Percentiles rank a stretch among this genome's conserved stretches.
phyloP scores from a whole-genome alignment of 371 early-diverging fungal genomes.

The Mortierella sp. region DNA sequence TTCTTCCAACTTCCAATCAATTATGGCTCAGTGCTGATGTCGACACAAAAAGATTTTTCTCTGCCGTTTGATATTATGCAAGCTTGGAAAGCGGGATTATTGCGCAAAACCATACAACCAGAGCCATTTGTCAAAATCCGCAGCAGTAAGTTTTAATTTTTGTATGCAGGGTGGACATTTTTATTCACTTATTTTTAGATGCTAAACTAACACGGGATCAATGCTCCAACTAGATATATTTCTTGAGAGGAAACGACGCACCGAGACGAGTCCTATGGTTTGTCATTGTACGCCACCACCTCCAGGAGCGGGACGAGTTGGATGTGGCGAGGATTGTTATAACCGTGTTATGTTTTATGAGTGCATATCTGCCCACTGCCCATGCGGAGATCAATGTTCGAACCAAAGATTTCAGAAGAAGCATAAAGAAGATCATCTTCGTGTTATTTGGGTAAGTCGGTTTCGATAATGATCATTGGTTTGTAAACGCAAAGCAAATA shows the following conservation, averaged over 20 bases:
- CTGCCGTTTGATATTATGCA: constrained; percentile 66
- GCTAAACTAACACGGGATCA: background rate
- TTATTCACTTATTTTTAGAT: background rate
- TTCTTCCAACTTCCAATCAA: constrained; percentile 67
- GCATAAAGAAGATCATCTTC: constrained; percentile 66
- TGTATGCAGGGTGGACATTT: background rate
- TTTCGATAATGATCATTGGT: background rate
- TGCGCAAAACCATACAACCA: constrained; percentile 38
- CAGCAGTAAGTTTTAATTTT: constrained; percentile 36
- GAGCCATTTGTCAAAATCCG: constrained; percentile 55
- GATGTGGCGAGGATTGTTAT: constrained; percentile 82
- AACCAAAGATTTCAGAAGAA: constrained; percentile 81
- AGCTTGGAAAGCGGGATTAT: constrained; percentile 58
- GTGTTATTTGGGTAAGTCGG: constrained; percentile 72
- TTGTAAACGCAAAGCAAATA: background rate
- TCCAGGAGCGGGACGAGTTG: constrained; percentile 68
- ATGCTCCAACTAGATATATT: constrained; percentile 68
- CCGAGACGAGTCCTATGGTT: constrained; percentile 58
- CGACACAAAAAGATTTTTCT: constrained; percentile 59
- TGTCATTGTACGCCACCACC: constrained; percentile 71
- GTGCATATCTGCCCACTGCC: constrained; percentile 77
- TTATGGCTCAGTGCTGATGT: constrained; percentile 61
- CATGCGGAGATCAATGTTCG: constrained; percentile 76
- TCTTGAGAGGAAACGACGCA: constrained; percentile 76
- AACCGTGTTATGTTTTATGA: constrained; percentile 88